Base-by-base conservation (phyloP, 2,329 filamentous ascomycete species). In the Xylaria sp. region DNA sequence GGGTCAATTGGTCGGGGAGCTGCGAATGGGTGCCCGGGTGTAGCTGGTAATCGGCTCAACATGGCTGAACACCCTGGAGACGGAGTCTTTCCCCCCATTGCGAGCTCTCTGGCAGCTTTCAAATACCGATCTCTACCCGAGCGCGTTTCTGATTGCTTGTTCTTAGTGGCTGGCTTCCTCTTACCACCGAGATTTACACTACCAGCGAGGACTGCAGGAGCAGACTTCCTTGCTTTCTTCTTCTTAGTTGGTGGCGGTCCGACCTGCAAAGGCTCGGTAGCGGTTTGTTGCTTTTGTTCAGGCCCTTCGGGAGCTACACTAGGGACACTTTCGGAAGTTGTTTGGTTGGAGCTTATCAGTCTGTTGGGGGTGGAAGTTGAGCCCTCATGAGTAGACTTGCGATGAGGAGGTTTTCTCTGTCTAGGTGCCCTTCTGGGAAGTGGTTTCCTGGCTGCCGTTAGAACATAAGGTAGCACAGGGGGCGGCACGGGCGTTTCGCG, bases 191-290 rank as follows among this genome's bases (percentile, higher is more conserved):
- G 23, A 3, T 42, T 43, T 8, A 37, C 46, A 17, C 50, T 53
- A 17, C 52, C 28, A n/a, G 8, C 5, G 2, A 77, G 65, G 21
- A 69, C 71, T 17, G 75, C 77, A 0, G 78, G 77, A 1, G 79
- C 78, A 2, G 79, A 79, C 61, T 80, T 81, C 33, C 79, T 77
- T 33, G 76, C 61, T 40, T 71, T 75, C 62, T 70, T 78, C 14
- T 69, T 46, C 37, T 45, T 61, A 9, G 57, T 17, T 7, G n/a
- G 54, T 21, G 53, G 56, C 14, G 58, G 57, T 23, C 23, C 31
- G 1, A 35, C 33, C 7, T n/a, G 31, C 1, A 23, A n/a, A 38
- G 40, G 21, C 8, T 17, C 17, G 15, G 37, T 23, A 14, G 47
- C 11, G n/a, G n/a, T n/a, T 14, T 43, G 53, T 12, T 59, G n/a